Evolutionary conservation across 768 basidiomycete species (phyloP).

Genomic region (Cystobasidium ongulense): DNA sequence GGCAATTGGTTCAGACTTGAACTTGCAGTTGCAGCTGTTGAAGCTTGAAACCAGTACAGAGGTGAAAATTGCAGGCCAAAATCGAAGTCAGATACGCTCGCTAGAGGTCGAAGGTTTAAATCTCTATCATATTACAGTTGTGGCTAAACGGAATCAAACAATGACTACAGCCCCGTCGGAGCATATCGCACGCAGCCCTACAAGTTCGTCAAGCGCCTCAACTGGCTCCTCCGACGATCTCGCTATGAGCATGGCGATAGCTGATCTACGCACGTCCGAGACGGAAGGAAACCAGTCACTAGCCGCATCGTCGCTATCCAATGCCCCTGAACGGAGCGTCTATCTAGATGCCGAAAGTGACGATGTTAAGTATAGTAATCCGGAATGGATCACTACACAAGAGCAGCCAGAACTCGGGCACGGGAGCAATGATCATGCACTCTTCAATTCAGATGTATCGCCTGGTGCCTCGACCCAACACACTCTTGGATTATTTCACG

Average conservation of each 20-base stretch:
- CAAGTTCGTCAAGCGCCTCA: neutral
- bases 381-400: constrained; percentile 52
- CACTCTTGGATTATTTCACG: neutral
- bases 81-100: neutral
- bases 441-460: neutral
- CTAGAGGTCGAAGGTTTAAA: neutral
- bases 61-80: neutral
- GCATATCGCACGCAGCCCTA: neutral
- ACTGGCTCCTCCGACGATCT: constrained; percentile 36
- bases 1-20: neutral
- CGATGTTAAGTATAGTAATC: neutral
- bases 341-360: neutral
- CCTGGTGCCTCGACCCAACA: neutral
- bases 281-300: neutral
- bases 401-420: neutral
- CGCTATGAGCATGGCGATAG: constrained; percentile 46
- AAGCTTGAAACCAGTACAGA: neutral
- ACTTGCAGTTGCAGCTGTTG: constrained; percentile 34
- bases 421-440: neutral
- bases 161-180: neutral
- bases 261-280: constrained; percentile 42
- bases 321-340: neutral
- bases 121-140: neutral
- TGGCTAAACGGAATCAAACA: neutral
- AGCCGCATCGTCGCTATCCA: neutral